Evolutionary conservation across 169 alveolate species (phyloP).

Genomic region (Fabrea salina): DNA sequence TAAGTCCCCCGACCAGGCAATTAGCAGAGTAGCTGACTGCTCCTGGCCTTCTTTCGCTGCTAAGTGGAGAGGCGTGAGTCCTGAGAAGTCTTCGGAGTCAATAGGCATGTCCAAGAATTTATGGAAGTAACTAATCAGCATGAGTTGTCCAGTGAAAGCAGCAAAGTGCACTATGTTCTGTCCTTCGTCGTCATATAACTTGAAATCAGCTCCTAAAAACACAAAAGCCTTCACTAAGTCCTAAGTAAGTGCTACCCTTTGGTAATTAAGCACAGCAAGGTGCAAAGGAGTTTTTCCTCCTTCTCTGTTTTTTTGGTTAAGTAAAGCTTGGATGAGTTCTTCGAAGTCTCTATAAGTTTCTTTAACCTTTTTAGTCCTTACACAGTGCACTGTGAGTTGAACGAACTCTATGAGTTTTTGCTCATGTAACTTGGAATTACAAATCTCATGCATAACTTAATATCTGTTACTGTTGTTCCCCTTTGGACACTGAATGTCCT

Average conservation of each 20-base stretch:
- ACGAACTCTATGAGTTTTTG: not conserved
- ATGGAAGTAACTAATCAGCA: not conserved
- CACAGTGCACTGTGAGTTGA: not conserved
- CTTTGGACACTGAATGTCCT: not conserved
- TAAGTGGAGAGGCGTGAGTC: slow-evolving; percentile 28
- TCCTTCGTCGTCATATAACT: not conserved
- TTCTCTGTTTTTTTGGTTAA: not conserved
- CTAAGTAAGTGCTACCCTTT: not conserved
- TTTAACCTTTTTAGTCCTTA: not conserved
- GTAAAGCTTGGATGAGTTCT: not conserved
- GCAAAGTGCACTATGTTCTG: slow-evolving; percentile 22
- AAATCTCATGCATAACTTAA: slow-evolving; percentile 9
- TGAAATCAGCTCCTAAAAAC: slow-evolving; percentile 11
- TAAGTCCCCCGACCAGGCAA: slow-evolving; percentile 54
- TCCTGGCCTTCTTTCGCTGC: slow-evolving; percentile 39
- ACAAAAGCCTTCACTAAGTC: not conserved
- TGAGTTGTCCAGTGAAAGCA: slow-evolving; percentile 3
- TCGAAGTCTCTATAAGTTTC: not conserved
- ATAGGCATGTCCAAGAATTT: not conserved
- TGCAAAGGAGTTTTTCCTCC: slow-evolving; percentile 31
- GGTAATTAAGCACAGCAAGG: not conserved
- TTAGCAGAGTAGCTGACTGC: slow-evolving; percentile 40
- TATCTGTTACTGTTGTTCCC: slow-evolving; percentile 15
- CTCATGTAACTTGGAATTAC: not conserved
- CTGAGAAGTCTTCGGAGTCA: not conserved